phyloP scores from a whole-genome alignment of 2,329 filamentous ascomycete species.

The Xylaria sp. region DNA sequence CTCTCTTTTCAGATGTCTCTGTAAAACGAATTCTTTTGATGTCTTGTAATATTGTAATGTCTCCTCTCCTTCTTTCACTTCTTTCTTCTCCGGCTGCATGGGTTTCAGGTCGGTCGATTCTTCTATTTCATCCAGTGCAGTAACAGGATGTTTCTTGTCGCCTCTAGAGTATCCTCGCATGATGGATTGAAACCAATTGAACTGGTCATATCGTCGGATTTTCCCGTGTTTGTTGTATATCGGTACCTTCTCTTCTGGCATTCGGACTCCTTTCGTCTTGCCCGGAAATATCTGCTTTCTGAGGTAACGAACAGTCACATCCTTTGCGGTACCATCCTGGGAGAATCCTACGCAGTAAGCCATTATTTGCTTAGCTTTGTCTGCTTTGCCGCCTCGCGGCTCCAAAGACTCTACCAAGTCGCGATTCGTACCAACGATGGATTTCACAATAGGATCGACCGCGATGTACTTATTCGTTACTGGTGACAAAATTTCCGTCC shows the following conservation, averaged over 20 bases:
- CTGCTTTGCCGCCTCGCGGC: conserved; percentile 83
- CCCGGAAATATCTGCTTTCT: conserved; percentile 85
- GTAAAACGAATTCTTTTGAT: conserved; percentile 85
- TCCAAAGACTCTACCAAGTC: conserved; percentile 82
- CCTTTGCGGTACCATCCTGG: conserved; percentile 87
- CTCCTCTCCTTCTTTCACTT: conserved; percentile 78
- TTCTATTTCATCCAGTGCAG: conserved; percentile 81
- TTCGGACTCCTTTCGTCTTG: conserved; percentile 85
- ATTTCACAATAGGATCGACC: conserved; percentile 79
- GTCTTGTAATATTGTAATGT: conserved; percentile 90
- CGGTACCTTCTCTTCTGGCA: conserved; percentile 82
- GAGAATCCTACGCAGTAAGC: conserved; percentile 89
- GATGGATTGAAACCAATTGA: conserved; percentile 88
- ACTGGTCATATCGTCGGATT: conserved; percentile 78
- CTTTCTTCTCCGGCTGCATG: conserved; percentile 77
- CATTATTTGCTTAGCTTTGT: conserved; percentile 88
- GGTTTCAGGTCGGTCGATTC: conserved; percentile 81
- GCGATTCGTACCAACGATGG: conserved; percentile 74
- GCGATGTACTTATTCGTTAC: conserved; percentile 81
- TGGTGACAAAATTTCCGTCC: conserved; percentile 89
- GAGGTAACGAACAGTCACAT: conserved; percentile 92
- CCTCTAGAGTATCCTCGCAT: conserved; percentile 77
- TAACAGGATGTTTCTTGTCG: conserved; percentile 63
- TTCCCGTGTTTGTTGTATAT: conserved; percentile 82
- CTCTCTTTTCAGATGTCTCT: conserved; percentile 88